These are phyloP conservation scores for Amoeboaphelidium occidentale DNA, from an alignment of 371 early-diverging fungal species.

Conservation along the genomic window DNA sequence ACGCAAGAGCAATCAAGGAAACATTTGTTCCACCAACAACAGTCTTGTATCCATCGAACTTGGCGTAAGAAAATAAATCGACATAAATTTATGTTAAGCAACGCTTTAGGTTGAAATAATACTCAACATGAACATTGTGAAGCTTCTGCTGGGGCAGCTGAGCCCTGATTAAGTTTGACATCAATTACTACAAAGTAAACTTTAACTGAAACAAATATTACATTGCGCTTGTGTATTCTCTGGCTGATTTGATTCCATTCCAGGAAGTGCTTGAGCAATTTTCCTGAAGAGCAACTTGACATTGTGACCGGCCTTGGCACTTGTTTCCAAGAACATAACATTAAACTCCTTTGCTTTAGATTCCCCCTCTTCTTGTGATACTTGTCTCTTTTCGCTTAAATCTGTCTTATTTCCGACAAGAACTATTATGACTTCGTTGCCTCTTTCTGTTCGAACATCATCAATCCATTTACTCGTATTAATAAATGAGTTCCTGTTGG, in stretches of 20 bases:
- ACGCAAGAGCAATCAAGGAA: conserved; percentile 88
- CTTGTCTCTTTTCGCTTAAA: conserved; percentile 73
- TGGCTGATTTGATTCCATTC: conserved; percentile 55
- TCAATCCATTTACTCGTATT: conserved; percentile 96
- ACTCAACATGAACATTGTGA: no score
- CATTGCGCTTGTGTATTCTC: no score
- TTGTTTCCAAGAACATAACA: conserved; percentile 89
- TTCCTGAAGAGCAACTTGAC: conserved; percentile 84
- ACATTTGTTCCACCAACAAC: conserved; percentile 54
- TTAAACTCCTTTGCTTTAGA: conserved; percentile 77
- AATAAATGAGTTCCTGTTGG: conserved; percentile 60
- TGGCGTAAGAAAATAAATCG: no score
- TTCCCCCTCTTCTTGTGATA: conserved; percentile 88
- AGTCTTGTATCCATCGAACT: conserved; percentile 69
- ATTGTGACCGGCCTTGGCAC: conserved; percentile 87
- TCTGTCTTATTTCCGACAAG: conserved; percentile 99
- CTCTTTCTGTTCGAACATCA: conserved; percentile 89
- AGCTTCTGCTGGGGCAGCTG: no score
- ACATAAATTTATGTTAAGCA: no score
- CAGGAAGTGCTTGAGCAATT: conserved; percentile 83
- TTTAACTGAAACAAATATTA: no score
- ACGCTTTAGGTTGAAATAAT: no score
- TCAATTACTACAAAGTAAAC: no score
- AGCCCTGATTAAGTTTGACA: no score
- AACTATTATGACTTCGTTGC: conserved; percentile 86